phyloP scores from a whole-genome alignment of 306 rosid species.

The Prunus persica region DNA sequence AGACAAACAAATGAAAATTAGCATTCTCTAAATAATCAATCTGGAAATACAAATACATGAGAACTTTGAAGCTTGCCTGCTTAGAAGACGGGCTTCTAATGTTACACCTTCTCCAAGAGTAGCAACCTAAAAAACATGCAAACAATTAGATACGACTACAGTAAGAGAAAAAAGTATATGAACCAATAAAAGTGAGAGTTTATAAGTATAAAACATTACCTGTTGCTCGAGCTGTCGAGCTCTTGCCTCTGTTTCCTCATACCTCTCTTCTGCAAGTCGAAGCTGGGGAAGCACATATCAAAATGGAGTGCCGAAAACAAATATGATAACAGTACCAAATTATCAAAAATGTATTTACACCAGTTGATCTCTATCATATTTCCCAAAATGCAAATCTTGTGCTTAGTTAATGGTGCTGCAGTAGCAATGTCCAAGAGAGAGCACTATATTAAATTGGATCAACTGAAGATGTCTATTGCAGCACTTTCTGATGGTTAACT shows the following conservation, averaged over 20 bases:
- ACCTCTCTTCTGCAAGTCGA: constrained; percentile 88
- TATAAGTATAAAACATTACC: constrained; percentile 39
- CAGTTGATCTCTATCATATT: constrained; percentile 1
- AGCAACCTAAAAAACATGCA: constrained; percentile 50
- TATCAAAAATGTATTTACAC: not conserved
- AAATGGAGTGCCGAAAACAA: constrained; percentile 27
- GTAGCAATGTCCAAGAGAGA: too few relatives aligned
- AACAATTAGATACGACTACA: not conserved
- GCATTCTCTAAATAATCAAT: constrained; percentile 16
- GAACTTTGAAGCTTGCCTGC: constrained; percentile 60
- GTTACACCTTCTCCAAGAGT: constrained; percentile 82
- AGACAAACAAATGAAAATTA: constrained; percentile 36
- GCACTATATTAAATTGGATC: too few relatives aligned
- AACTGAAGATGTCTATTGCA: too few relatives aligned
- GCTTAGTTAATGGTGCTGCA: too few relatives aligned
- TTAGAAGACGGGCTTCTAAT: constrained; percentile 80
- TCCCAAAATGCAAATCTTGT: not conserved
- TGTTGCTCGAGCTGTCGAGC: constrained; percentile 90
- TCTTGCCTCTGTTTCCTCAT: constrained; percentile 84
- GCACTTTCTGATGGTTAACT: too few relatives aligned
- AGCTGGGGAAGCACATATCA: constrained; percentile 75
- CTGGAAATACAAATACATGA: not conserved
- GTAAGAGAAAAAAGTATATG: not conserved
- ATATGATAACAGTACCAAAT: not conserved
- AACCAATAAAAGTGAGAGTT: not conserved